phyloP scores from a whole-genome alignment of 2,329 filamentous ascomycete genomes.

The Xylaria sp. region DNA sequence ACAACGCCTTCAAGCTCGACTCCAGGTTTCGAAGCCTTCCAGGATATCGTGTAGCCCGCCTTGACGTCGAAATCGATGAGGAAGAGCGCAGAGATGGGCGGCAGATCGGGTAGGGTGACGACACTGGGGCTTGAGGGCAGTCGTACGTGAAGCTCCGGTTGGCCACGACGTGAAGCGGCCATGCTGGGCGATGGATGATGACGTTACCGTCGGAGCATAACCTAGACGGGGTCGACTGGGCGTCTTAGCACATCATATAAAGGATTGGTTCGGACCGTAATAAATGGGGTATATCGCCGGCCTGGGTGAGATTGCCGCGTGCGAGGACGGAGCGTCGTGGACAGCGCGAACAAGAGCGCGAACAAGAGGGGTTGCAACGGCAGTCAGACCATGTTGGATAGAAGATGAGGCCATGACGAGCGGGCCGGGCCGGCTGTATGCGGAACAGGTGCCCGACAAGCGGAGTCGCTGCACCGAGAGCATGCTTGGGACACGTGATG shows the following conservation, averaged over 20 bases:
- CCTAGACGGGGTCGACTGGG: conserved; percentile 5
- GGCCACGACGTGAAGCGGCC: conserved; percentile 43
- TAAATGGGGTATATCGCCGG: neutral
- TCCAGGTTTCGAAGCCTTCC: conserved; percentile 75
- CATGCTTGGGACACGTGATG: too few relatives aligned
- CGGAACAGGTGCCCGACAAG: too few relatives aligned
- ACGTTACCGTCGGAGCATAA: conserved; percentile 5
- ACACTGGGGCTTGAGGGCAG: conserved; percentile 38
- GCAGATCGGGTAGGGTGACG: conserved; percentile 52
- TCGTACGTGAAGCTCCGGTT: conserved; percentile 43
- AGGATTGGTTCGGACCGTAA: conserved; percentile 1
- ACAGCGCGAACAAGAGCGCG: too few relatives aligned
- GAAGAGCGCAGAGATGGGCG: conserved; percentile 78
- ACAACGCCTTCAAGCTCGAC: conserved; percentile 83
- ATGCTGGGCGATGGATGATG: conserved; percentile 31
- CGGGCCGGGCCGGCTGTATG: neutral
- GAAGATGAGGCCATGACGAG: neutral
- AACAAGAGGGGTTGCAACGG: conserved; percentile 14
- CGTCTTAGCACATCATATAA: conserved; percentile 20
- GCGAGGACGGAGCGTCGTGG: too few relatives aligned
- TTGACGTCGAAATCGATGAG: conserved; percentile 92
- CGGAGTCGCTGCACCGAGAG: too few relatives aligned
- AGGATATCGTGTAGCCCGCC: conserved; percentile 87
- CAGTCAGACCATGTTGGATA: conserved; percentile 4
- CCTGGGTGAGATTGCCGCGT: neutral